These are phyloP conservation scores for Chrysanthemum seticuspe DNA, from an alignment of 129 eudicot species.

Conservation along the genomic window DNA sequence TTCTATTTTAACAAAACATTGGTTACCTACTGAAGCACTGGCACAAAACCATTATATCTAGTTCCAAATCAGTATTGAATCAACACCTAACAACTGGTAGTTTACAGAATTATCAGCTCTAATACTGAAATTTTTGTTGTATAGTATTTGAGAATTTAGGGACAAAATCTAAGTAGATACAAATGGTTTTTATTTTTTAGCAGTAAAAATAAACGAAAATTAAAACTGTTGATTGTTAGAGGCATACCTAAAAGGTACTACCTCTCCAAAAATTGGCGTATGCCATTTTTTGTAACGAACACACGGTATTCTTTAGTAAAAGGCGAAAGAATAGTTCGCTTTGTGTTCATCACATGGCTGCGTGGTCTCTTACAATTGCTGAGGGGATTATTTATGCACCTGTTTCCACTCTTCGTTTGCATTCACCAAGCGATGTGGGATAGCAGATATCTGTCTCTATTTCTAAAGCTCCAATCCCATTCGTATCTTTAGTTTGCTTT, in stretches of 20 bases:
- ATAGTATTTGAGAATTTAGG: too few species aligned
- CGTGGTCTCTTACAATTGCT: conserved; percentile 9
- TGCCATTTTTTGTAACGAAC: background rate
- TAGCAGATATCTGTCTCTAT: background rate
- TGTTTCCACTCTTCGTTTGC: background rate
- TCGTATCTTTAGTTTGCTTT: too few species aligned
- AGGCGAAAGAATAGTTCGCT: conserved; percentile 99
- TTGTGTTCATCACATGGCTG: conserved; percentile 66
- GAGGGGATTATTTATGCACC: background rate
- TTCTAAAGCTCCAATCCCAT: background rate
- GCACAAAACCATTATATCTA: too few species aligned
- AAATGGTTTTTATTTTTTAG: too few species aligned
- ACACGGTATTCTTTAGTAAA: conserved; percentile 98
- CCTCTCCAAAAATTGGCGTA: background rate
- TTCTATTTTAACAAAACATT: too few species aligned
- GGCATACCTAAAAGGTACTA: background rate
- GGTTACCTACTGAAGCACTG: too few species aligned
- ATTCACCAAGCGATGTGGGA: background rate
- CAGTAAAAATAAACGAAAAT: background rate
- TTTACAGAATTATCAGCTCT: too few species aligned
- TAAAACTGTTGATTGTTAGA: background rate
- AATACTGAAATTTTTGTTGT: too few species aligned
- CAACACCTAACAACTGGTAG: too few species aligned
- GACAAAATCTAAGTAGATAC: too few species aligned
- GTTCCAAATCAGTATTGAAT: too few species aligned